Conservation (phyloP, 192 early-diverging fungal genomes). For the Coemansia umbellata region DNA sequence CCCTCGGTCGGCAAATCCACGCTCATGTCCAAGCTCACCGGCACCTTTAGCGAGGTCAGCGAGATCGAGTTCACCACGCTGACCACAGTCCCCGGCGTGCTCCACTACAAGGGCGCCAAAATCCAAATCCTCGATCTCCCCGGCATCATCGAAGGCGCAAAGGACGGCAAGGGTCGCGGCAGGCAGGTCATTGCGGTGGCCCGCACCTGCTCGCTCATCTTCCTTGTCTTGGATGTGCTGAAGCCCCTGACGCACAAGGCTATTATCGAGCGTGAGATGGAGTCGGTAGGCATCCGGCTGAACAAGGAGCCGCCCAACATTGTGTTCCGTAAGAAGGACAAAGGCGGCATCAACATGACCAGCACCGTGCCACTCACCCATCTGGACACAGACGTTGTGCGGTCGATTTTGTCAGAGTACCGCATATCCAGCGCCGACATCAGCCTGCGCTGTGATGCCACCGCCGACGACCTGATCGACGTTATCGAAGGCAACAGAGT, state of each 20-base stretch:
- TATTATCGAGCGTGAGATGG: conserved; percentile 94
- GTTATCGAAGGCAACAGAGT: conserved; percentile 91
- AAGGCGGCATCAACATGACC: conserved; percentile 95
- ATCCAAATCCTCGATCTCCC: conserved; percentile 98
- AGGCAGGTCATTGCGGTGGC: conserved; percentile 94
- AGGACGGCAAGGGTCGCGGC: conserved; percentile 99
- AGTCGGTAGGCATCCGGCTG: conserved; percentile 94
- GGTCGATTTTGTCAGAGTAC: conserved; percentile 93
- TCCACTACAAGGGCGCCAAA: conserved; percentile 96
- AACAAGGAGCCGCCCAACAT: conserved; percentile 97
- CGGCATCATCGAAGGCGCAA: conserved; percentile 97
- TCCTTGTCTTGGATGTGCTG: conserved; percentile 94
- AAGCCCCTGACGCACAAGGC: conserved; percentile 94
- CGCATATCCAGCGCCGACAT: conserved; percentile 96
- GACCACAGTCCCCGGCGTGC: conserved; percentile 94
- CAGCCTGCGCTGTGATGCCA: conserved; percentile 88
- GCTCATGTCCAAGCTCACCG: conserved; percentile 95
- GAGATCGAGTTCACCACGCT: conserved; percentile 99
- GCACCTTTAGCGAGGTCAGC: conserved; percentile 93
- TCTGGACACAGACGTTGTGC: conserved; percentile 85
- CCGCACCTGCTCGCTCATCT: conserved; percentile 95
- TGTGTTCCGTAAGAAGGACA: conserved; percentile 95
- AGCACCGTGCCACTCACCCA: conserved; percentile 87
- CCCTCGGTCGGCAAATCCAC: conserved; percentile 98
- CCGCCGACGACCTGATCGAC: conserved; percentile 95